phyloP scores from a whole-genome alignment of 352 stramenopile species.

The Globisporangium solare region DNA sequence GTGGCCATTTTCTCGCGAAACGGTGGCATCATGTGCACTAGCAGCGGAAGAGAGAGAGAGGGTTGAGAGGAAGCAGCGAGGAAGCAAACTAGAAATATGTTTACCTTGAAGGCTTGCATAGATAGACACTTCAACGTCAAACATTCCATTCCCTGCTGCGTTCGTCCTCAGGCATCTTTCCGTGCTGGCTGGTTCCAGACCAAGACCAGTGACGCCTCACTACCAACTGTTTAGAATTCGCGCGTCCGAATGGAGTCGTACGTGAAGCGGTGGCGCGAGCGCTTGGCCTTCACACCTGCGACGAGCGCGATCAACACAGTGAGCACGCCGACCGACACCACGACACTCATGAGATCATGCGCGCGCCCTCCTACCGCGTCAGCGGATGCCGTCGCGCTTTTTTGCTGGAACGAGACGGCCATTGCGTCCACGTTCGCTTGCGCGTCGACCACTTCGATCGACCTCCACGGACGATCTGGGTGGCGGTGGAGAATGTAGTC shows the following conservation, averaged over 20 bases:
- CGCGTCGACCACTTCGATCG: background rate
- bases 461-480: constrained; percentile 53
- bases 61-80: too few species aligned
- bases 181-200: background rate
- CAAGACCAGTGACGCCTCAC: background rate
- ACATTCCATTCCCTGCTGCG: too few species aligned
- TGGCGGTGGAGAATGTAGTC: constrained; percentile 63
- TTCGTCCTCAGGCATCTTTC: background rate
- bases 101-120: too few species aligned
- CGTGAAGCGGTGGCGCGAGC: constrained; percentile 31
- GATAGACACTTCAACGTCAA: too few species aligned
- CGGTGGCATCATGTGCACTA: background rate
- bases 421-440: constrained; percentile 18
- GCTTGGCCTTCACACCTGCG: constrained; percentile 24
- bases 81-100: too few species aligned
- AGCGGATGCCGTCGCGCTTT: constrained; percentile 1
- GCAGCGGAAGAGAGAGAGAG: background rate
- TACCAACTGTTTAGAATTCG: constrained; percentile 15
- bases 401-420: background rate
- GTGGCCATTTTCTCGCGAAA: background rate
- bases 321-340: constrained; percentile 20
- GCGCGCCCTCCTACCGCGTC: background rate
- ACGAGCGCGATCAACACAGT: constrained; percentile 27
- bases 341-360: constrained; percentile 8
- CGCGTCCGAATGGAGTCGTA: constrained; percentile 51